phyloP scores from a whole-genome alignment of 768 basidiomycete species.

The Paxillus ammoniavirescens region DNA sequence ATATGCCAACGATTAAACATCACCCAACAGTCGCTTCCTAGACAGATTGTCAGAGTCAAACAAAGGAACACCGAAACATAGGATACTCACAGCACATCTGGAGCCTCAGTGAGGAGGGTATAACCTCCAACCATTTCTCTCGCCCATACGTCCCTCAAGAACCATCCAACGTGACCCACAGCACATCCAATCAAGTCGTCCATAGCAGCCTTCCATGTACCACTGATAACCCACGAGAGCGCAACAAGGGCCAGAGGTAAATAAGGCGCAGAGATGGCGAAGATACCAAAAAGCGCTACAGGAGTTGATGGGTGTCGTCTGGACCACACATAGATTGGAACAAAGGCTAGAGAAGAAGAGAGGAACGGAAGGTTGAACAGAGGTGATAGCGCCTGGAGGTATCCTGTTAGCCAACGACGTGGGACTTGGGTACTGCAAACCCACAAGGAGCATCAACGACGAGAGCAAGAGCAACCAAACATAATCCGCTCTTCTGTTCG shows the following conservation, averaged over 20 bases:
- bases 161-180: constrained; percentile 86
- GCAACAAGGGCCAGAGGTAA: constrained; percentile 88
- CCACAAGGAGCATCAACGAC: constrained; percentile 80
- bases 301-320: constrained; percentile 90
- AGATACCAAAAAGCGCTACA: constrained; percentile 92
- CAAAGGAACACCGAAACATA: not conserved
- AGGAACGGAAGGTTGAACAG: constrained; percentile 92
- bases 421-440: constrained; percentile 18
- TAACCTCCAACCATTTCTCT: constrained; percentile 81
- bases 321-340: constrained; percentile 97
- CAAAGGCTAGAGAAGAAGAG: constrained; percentile 89
- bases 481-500: constrained; percentile 89
- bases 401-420: not conserved
- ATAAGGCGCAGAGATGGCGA: constrained; percentile 95
- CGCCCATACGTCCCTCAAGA: constrained; percentile 84
- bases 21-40: constrained; percentile 70
- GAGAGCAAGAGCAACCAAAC: constrained; percentile 91
- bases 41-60: constrained; percentile 1
- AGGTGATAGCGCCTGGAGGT: constrained; percentile 68
- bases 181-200: constrained; percentile 83
- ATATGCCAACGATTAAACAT: constrained; percentile 29
- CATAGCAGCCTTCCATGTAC: constrained; percentile 80
- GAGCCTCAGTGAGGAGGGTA: constrained; percentile 71
- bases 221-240: constrained; percentile 81
- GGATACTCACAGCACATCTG: constrained; percentile 59